A percentile compares a stretch with the other conserved stretches of the same genome.
phyloP scores from a whole-genome alignment of 495 filamentous ascomycete genomes.

The Aspergillus bridgeri region DNA sequence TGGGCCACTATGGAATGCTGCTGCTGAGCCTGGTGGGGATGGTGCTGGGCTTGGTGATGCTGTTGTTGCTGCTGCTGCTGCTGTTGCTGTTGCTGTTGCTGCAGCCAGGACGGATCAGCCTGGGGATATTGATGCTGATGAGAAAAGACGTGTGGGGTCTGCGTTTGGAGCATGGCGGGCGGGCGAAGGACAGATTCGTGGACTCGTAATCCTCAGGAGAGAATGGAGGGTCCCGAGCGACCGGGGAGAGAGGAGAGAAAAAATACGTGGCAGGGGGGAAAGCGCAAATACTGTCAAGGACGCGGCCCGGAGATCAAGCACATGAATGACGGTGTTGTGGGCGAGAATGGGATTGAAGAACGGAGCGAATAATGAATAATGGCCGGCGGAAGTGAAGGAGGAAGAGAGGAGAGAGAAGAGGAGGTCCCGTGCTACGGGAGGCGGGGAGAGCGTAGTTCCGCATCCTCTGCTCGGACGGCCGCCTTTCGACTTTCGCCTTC shows the following conservation, averaged over 20 bases:
- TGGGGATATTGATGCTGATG: constrained; percentile 81
- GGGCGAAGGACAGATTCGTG: constrained; percentile 21
- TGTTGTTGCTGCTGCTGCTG: constrained; percentile 53
- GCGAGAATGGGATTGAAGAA: background rate
- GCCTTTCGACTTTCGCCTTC: too few relatives aligned
- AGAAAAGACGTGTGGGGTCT: constrained; percentile 61
- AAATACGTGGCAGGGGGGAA: constrained; percentile 11
- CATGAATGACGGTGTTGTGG: constrained; percentile 17
- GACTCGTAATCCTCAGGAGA: constrained; percentile 38
- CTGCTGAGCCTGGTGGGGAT: constrained; percentile 45
- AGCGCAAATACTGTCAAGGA: constrained; percentile 22
- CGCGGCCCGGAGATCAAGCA: constrained; percentile 17
- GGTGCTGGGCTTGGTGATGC: constrained; percentile 67
- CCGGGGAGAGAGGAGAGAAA: constrained; percentile 11
- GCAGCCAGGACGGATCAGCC: constrained; percentile 74
- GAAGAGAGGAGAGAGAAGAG: constrained; percentile 3
- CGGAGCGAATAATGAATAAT: background rate
- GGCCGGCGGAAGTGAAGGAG: background rate
- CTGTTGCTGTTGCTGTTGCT: constrained; percentile 59
- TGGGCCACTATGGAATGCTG: constrained; percentile 50
- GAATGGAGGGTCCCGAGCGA: constrained; percentile 23
- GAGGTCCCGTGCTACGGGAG: constrained; percentile 23
- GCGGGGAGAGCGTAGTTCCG: constrained; percentile 28
- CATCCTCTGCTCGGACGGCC: background rate
- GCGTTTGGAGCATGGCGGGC: constrained; percentile 50